Conservation (phyloP, 2,329 filamentous ascomycete species). For the Pezizomycotina sp. region DNA sequence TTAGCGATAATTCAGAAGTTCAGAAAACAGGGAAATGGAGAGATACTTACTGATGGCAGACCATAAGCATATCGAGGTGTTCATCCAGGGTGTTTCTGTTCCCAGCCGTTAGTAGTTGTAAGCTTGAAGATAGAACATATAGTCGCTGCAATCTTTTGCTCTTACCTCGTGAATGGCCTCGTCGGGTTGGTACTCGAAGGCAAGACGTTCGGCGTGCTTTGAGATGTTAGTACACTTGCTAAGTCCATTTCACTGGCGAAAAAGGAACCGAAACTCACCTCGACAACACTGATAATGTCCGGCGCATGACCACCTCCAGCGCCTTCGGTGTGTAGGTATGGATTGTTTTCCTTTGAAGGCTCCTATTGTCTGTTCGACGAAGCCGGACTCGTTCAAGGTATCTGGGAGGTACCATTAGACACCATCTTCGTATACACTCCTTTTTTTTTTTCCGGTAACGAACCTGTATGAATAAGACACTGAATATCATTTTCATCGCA, state of each 20-base stretch:
- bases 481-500: constrained; percentile 85
- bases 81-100: constrained; percentile 96
- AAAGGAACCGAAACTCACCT: no score
- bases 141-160: no score
- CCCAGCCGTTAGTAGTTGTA: no score
- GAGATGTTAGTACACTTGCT: no score
- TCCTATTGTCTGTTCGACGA: constrained; percentile 78
- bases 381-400: constrained; percentile 92
- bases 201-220: constrained; percentile 71
- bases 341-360: constrained; percentile 71
- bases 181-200: constrained; percentile 88
- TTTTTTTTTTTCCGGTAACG: no score
- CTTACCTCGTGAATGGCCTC: constrained; percentile 65
- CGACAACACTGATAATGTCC: constrained; percentile 87
- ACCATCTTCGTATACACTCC: no score
- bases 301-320: constrained; percentile 89
- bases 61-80: constrained; percentile 96
- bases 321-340: constrained; percentile 94
- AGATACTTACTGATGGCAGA: constrained; percentile 98
- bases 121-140: no score
- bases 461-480: no score
- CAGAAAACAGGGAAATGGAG: no score
- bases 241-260: no score
- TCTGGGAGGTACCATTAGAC: constrained; percentile 92
- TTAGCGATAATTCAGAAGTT: no score